Evolutionary conservation across 805 yeast genomes (phyloP), one percentile per base, ranked within the genome.

Genomic region (Jamesozyma piceae): DNA sequence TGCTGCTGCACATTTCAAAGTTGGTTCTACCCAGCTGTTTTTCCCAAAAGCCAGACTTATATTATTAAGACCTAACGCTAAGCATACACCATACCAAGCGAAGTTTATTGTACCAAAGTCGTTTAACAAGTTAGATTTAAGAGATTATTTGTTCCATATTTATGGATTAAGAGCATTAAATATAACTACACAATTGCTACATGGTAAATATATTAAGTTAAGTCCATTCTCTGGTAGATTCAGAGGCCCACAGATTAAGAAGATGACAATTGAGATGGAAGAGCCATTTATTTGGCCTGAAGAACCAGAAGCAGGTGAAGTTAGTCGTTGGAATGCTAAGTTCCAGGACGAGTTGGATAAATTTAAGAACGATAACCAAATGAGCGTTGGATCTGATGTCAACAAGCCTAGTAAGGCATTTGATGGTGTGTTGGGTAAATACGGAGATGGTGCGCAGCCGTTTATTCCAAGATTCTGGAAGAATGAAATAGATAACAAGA

Each of bases 201-300:
- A 85, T 52, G 83, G 83, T 2, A 76, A 69, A 51, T 86, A 75
- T 65, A 65, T 68, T 4, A 72, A 89, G 57, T 80, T 79, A 41
- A 71, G 71, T 52, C 71, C 72, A 15, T 69, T 72, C 36, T 64
- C 74, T 46, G 81, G 87, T 15, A 78, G 96, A 60, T 77, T 73
- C 66, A 76, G 95, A 65, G 69, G 72, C 6, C 79, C 89, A 1
- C 95, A 87, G 66, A 74, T 77, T 50, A 92, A 92, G 70, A 89
- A 88, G 65, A 92, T 92, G 97, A 90, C 96, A 19, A 82, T 92
- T 41, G 97, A 89, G 54, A 83, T 92, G 90, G 80, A 78, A 44
- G 87, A 90, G 51, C 98, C 99, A 20, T 92, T 92, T 60, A 73
- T 92, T 37, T 92, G 97, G 96, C 99, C 99, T 3, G 81, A 74